These are phyloP conservation scores for Gynandropsis gynandra DNA, from an alignment of 345 rosid species.

Conservation along the genomic window DNA sequence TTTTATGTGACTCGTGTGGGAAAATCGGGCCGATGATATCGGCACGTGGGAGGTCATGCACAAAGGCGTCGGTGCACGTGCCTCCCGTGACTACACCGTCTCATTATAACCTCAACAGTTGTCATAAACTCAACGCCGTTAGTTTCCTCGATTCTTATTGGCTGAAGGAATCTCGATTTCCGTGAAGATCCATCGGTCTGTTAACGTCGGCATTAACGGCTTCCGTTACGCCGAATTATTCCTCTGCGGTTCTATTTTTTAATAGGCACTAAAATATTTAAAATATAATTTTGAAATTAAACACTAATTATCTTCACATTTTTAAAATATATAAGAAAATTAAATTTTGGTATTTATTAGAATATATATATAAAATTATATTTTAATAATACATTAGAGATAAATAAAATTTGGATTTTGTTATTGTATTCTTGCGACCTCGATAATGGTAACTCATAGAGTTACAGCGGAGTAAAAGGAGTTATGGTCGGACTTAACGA, in stretches of 20 bases:
- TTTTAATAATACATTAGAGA: too few species aligned
- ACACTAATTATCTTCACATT: too few species aligned
- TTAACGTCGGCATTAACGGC: constrained; percentile 1
- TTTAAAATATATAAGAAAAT: too few species aligned
- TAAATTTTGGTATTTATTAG: too few species aligned
- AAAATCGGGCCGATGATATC: constrained; percentile 12
- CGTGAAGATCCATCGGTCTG: constrained; percentile 17
- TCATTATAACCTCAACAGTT: background rate
- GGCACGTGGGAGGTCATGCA: constrained; percentile 21
- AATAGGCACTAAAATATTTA: too few species aligned
- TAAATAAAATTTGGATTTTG: constrained; percentile 19
- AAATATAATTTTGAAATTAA: too few species aligned
- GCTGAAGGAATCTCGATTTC: constrained; percentile 19
- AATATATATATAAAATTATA: too few species aligned
- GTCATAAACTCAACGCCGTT: constrained; percentile 2
- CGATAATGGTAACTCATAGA: background rate
- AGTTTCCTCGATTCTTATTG: constrained; percentile 8
- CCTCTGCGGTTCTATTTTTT: constrained; percentile 9
- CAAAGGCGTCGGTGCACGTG: constrained; percentile 24
- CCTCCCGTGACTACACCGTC: constrained; percentile 14
- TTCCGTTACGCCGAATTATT: constrained; percentile 16
- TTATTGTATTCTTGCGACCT: constrained; percentile 12
- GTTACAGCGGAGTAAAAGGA: background rate
- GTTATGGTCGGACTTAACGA: constrained; percentile 6
- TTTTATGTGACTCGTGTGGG: background rate